Base-by-base conservation (phyloP, 1,139 yeast species). In the Geotrichum reessii region DNA sequence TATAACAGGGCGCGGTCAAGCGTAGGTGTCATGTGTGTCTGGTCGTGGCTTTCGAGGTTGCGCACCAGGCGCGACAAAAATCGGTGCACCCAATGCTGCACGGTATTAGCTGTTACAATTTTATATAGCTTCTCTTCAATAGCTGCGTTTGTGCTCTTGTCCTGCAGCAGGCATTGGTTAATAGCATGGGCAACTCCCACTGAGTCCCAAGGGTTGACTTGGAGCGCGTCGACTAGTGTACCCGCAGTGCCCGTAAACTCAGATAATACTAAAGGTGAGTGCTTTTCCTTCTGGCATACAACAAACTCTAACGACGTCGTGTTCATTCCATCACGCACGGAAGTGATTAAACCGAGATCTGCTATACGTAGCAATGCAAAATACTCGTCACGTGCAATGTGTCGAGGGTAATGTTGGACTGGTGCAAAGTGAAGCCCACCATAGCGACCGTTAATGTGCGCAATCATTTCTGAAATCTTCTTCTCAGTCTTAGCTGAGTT, bases 311-410 rank as follows among this genome's bases (percentile, higher is more conserved):
- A 76, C 0, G 97, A 88, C 0, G 98, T 93, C 12, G 97, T 91
- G 73, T 91, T 93, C 89, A 93, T 91, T 60, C 98, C 98, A 70
- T 93, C 99, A 70, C 99, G 83, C 33, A 92, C 86, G 2, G 96
- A 86, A 0, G 97, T 90, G 63, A 90, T 88, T 60, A 93, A 76
- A 24, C 96, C 93, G 64, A 93, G 76, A 70, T 93, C 98, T 0
- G 98, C 98, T 14, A 84, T 93, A 63, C 96, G 78, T 61, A 93
- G 76, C 58, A 95, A 75, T 0, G 98, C 97, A 63, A 88, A 78
- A 71, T 93, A 95, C 71, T 93, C 99, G 60, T 87, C 95, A 64
- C 87, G 85, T 42, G 87, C 92, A 64, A 93, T 82, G 68, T 95
- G 83, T 81, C 90, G 86, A 67, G 93, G 96, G 73, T 88, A 93